Base-by-base conservation (phyloP, 2,329 filamentous ascomycete species). In the Paecilomyces niveus region DNA sequence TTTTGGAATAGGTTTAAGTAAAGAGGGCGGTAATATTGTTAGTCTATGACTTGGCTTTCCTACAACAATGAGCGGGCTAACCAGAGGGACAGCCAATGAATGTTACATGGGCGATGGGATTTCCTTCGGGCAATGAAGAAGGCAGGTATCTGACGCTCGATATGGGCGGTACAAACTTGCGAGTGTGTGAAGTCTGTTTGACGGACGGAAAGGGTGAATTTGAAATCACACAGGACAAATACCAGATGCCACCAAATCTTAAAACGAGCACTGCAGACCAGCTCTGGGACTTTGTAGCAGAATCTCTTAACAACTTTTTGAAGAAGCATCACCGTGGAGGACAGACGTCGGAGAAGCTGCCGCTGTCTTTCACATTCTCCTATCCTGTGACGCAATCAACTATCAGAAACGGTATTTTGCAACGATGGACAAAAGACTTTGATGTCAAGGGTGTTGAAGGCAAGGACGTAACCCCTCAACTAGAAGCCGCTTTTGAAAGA, bases 401-500 rank as follows among this genome's bases (percentile, higher is more conserved):
- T 72, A 90, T 96, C 66, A 88, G 92, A 64, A 88, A 92, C 73
- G 91, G 91, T 58, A 83, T 94, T 49, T 81, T 96, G 58, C 90
- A 95, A 75, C 85, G 89, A 63, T 96, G 92, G 92, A 96, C 91
- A 62, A 96, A 95, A 78, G 90, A 90, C 10, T 96, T 95, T 68
- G 89, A 95, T 70, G 92, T 95, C 70, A 80, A 83, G 8, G 90
- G 89, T n/a, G 90, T 96, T 50, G 90, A 95, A 76, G 91, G 90
- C 56, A 69, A 91, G 54, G 92, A 96, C 67, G 87, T 95, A 13
- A 90, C 93, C 1, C 87, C 88, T 53, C 88, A 92, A 79, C 86
- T 96, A 45, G 88, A 92, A 73, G 83, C 82, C 56, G 90, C 89
- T 13, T 77, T 96, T 51, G 76, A 81, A 52, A 84, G 83, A 69